Base-by-base conservation (phyloP, 805 yeast genomes). In the Saturnispora hagleri region DNA sequence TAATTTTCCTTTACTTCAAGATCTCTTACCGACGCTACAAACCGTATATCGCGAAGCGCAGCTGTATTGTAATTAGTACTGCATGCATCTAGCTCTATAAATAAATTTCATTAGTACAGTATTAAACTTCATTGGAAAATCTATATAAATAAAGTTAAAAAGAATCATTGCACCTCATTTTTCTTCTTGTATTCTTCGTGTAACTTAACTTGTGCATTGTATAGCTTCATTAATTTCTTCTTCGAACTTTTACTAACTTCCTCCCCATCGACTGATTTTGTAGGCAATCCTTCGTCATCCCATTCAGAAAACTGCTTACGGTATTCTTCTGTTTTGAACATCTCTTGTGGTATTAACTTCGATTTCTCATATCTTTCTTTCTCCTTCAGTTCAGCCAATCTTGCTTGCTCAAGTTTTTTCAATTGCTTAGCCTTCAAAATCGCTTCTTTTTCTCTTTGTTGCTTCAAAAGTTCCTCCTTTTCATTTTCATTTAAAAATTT, bases 271-370 rank as follows among this genome's bases (percentile, higher is more conserved):
- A 71, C 74, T 57, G 83, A 87, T 62, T 80, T 82, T 0, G 81
- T 74, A 18, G 99, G 99, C 17, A 93, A 53, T 1, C 99, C 99
- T 35, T 75, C 69, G 26, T 77, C 90, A 64, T 93, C 97, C 86
- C 91, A 93, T 62, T 79, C 86, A 9, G 79, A 67, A 65, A 80
- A 93, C 7, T 63, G 48, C 18, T 53, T 50, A 12, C 46, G 50
- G 46, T 60, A 55, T 52, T 76, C 77, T 5, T 62, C 68, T 51
- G 78, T 77, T 60, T 74, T 76, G 71, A 90, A 93, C 81, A 93
- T 69, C 26, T 86, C 90, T 40, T 63, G 54, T 1, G 98, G 96
- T 8, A 80, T 64, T 3, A 82, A 58, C 61, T 80, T 81, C 55
- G 91, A 86, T 68, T 84, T 87, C 50, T 73, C 86, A 46, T 73